Base-by-base conservation (phyloP, 805 yeast species). In the Alloascoidea africana region DNA sequence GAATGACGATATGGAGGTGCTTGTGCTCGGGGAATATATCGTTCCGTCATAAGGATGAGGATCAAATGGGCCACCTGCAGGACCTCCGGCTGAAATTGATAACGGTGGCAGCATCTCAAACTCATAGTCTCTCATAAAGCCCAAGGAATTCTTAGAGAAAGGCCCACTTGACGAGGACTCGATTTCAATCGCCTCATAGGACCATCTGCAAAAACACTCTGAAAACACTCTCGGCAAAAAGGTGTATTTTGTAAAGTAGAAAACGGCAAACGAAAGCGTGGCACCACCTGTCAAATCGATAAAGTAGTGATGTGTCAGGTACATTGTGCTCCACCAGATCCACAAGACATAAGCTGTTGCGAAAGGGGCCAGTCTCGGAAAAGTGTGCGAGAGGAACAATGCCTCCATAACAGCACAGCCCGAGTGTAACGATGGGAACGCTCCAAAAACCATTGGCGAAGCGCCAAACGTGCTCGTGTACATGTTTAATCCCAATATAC, bases 301-400 rank as follows among this genome's bases (percentile, higher is more conserved):
- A 52, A 91, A 91, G 56, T 89, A 89, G 59, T 89, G 98, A 58
- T 89, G 98, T 0, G 96, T 89, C 51, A 89, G 67, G 57, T 89
- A 89, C 98, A 89, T 89, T 13, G 97, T 91, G 37, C 91, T 72
- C 94, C 96, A 91, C 97, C 97, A 89, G 47, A 91, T 68, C 93
- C 94, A 85, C 44, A 74, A 60, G n/a, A 85, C 91, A 54, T 89
- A 91, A 14, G 65, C 58, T 53, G 77, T 66, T 66, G 85, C 82
- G 4, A 82, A 42, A 4, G 79, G 74, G 1, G 73, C 64, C 36
- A 63, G 63, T 33, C 60, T 65, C 8, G 97, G 97, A 54, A 87
- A 87, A 39, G 86, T 62, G 63, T 85, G 84, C 38, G 76, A 64
- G 51, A 91, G 63, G 59, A 91, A 91, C 42, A 87, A 62, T 2